Conservation (phyloP, 2,329 filamentous ascomycete genomes). For the Aaosphaeria arxii region DNA sequence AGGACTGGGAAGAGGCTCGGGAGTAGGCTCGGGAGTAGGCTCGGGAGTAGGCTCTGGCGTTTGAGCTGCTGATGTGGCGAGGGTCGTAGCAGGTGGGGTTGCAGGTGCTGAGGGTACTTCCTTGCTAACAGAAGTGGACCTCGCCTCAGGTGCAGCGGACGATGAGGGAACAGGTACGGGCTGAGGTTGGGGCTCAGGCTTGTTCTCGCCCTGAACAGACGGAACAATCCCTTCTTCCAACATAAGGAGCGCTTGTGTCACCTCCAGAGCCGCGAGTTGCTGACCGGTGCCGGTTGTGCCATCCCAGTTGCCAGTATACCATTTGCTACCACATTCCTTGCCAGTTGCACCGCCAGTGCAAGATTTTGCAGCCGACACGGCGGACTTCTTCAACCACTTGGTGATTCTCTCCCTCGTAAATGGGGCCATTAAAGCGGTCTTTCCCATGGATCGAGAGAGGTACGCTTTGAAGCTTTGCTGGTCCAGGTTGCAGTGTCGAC, state of each 20-base stretch:
- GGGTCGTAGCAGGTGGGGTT: slow-evolving; percentile 1
- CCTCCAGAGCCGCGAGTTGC: slow-evolving; percentile 44
- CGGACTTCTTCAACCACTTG: slow-evolving; percentile 40
- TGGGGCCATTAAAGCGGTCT: slow-evolving; percentile 44
- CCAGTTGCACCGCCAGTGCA: slow-evolving; percentile 37
- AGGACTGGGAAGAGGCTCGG: background rate
- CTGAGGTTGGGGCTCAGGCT: slow-evolving; percentile 9
- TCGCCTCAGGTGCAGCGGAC: slow-evolving; percentile 7
- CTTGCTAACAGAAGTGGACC: background rate
- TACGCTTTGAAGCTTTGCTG: slow-evolving; percentile 77
- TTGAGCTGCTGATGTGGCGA: background rate
- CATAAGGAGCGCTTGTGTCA: slow-evolving; percentile 42
- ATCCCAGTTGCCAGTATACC: slow-evolving; percentile 44
- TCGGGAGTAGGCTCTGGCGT: background rate
- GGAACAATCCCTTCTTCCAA: slow-evolving; percentile 30
- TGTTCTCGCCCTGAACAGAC: slow-evolving; percentile 15
- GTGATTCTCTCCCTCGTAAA: slow-evolving; percentile 38
- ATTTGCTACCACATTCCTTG: slow-evolving; percentile 43
- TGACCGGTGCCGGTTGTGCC: slow-evolving; percentile 43
- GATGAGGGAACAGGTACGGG: slow-evolving; percentile 3
- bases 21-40: background rate
- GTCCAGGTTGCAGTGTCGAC: slow-evolving; percentile 62
- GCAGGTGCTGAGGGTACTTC: background rate
- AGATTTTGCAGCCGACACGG: slow-evolving; percentile 41
- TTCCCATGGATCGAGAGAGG: slow-evolving; percentile 61